Evolutionary conservation across 805 yeast species (phyloP), one percentile per base, ranked within the genome.

Genomic region (Candida broadrunensis): DNA sequence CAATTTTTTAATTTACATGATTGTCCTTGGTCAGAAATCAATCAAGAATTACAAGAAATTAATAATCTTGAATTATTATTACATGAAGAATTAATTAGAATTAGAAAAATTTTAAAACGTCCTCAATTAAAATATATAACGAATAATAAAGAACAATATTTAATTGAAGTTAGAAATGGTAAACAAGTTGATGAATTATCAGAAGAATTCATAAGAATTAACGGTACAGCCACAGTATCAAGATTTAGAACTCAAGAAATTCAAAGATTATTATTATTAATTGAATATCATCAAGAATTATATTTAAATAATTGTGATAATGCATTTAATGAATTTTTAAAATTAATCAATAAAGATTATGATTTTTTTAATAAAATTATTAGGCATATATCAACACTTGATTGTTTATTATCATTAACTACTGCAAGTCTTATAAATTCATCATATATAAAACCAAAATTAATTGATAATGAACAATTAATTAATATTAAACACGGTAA

Each of bases 181-280:
- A 61, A 75, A 11, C 77, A 77, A 33, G 67, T 75, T 2, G 77
- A 75, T 33, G 60, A 64, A 1, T 60, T 90, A 2, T 98, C 98
- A 0, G 50, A 65, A 2, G 80, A 78, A 38, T 91, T 97, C 96
- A 63, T 83, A 11, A 84, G 87, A 49, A 76, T 86, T 20, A 84
- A 78, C 50, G 84, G 84, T 7, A 76, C 95, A 35, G 69, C 80
- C 45, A 59, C 80, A 1, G 81, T 88, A 1, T 77, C 88, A 2
- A 65, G 98, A 42, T 90, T 79, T 58, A 67, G 89, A 43, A 71
- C 96, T 0, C 87, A 95, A 0, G 63, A 60, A 23, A 72, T 81
- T 1, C 49, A 67, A 2, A 61, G 65, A 13, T 61, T 86, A 20
- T 72, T 81, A 36, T 78, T 79, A 39, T 58, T 67, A 29, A 56